Conservation (phyloP, 768 basidiomycete species). For the Amanita pallidorosea region DNA sequence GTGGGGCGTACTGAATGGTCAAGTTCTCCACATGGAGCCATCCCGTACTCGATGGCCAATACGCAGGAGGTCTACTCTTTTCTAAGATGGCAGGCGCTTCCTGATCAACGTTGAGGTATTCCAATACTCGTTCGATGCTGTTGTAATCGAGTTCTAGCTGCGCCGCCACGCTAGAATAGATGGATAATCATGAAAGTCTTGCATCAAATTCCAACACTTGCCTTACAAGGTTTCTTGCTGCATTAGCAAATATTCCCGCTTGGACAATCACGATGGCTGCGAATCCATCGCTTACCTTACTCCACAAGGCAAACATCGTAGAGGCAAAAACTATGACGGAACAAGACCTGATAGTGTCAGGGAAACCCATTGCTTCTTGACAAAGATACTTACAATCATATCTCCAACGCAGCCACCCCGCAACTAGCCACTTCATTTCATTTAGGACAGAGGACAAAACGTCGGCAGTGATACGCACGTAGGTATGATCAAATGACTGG, state of each 20-base stretch:
- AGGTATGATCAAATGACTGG: slow-evolving; percentile 62
- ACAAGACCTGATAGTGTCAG: slow-evolving; percentile 33
- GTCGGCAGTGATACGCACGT: slow-evolving; percentile 30
- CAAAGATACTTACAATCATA: slow-evolving; percentile 46
- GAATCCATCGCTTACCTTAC: slow-evolving; percentile 43
- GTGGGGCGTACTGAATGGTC: slow-evolving; percentile 51
- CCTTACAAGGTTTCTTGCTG: slow-evolving; percentile 54
- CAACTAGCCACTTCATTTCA: slow-evolving; percentile 46
- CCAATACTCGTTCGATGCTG: slow-evolving; percentile 62
- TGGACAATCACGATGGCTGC: slow-evolving; percentile 66
- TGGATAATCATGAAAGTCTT: not conserved
- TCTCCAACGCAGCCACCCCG: slow-evolving; percentile 61
- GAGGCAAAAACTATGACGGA: slow-evolving; percentile 61
- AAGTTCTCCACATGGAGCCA: slow-evolving; percentile 48
- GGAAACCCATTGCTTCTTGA: not conserved
- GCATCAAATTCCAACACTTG: slow-evolving; percentile 12
- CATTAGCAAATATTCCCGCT: slow-evolving; percentile 60
- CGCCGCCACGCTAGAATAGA: slow-evolving; percentile 40
- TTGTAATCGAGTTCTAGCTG: slow-evolving; percentile 69
- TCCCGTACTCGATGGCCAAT: slow-evolving; percentile 57
- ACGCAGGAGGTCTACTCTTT: slow-evolving; percentile 51
- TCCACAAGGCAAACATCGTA: slow-evolving; percentile 57
- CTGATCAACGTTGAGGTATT: slow-evolving; percentile 57
- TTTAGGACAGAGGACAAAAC: slow-evolving; percentile 12
- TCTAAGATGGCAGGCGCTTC: slow-evolving; percentile 55